phyloP scores from a whole-genome alignment of 108 stramenopile species.

The Nitzschia sp. region DNA sequence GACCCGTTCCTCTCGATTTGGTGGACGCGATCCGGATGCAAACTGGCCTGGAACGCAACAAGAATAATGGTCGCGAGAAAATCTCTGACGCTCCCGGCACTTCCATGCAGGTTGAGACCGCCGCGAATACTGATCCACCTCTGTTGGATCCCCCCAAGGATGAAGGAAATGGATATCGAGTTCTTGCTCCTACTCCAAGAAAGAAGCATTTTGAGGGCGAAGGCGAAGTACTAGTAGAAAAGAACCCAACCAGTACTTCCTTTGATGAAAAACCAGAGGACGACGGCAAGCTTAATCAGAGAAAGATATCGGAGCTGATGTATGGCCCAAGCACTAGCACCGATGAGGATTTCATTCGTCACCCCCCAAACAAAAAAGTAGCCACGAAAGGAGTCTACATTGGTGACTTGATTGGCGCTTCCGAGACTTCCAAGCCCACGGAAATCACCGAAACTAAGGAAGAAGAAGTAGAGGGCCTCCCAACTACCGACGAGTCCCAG shows the following conservation, averaged over 20 bases:
- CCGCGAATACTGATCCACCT: background rate
- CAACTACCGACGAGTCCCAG: background rate
- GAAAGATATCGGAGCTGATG: slow-evolving; percentile 8
- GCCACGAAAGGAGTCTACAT: slow-evolving; percentile 2
- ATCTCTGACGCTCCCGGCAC: slow-evolving; percentile 9
- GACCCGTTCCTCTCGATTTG: background rate
- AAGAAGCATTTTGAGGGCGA: no score
- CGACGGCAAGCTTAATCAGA: background rate
- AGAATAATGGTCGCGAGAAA: background rate
- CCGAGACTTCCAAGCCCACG: background rate
- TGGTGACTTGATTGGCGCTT: slow-evolving; percentile 13
- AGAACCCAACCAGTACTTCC: background rate
- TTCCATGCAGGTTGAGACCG: background rate
- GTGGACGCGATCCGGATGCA: slow-evolving; percentile 18
- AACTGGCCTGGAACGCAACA: slow-evolving; percentile 9
- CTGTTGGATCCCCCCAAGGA: slow-evolving; percentile 9
- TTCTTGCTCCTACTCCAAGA: slow-evolving; percentile 12
- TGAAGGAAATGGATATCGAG: background rate
- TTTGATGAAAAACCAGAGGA: background rate
- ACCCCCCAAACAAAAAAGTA: background rate
- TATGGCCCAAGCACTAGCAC: slow-evolving; percentile 4
- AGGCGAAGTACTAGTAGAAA: no score
- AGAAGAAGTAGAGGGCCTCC: background rate
- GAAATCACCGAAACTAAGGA: background rate
- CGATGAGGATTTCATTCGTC: background rate